Evolutionary conservation across 345 rosid genomes (phyloP).

Genomic region (Linum lewisii): DNA sequence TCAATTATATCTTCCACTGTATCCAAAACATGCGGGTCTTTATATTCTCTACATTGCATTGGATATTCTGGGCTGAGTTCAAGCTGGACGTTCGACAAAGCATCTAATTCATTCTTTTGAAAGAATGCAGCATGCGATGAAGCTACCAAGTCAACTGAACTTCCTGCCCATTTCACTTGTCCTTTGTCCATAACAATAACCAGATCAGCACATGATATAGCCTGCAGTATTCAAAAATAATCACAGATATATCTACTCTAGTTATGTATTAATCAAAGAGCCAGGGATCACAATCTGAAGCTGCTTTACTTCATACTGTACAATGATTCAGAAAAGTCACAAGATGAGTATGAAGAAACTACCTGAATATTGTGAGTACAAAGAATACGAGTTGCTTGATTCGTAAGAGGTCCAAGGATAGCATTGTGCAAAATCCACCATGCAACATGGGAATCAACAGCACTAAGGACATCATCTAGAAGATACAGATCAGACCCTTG

Average conservation of each 20-base stretch:
- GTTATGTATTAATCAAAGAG: not conserved
- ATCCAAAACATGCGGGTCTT: conserved; percentile 22
- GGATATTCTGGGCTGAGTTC: conserved; percentile 17
- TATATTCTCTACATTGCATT: conserved; percentile 18
- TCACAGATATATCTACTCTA: not conserved
- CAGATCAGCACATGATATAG: conserved; percentile 67
- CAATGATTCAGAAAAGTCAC: not conserved
- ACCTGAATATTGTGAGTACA: conserved; percentile 88
- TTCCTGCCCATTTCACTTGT: conserved; percentile 62
- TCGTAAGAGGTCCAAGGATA: conserved; percentile 56
- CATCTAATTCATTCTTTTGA: conserved; percentile 39
- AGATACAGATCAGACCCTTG: conserved; percentile 49
- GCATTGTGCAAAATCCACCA: conserved; percentile 65
- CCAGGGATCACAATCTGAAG: not conserved
- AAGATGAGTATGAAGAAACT: conserved; percentile 11
- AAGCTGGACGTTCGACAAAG: conserved; percentile 21
- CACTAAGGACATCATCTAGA: conserved; percentile 87
- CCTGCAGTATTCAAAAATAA: conserved; percentile 36
- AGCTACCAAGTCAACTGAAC: conserved; percentile 40
- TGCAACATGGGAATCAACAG: conserved; percentile 94
- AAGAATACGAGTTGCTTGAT: conserved; percentile 51
- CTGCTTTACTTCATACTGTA: not conserved
- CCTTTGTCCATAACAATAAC: conserved; percentile 81
- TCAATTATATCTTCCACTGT: conserved; percentile 45
- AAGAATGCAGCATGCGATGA: conserved; percentile 38